Base-by-base conservation (phyloP, 2,329 filamentous ascomycete species). In the Neonectria coccinea region DNA sequence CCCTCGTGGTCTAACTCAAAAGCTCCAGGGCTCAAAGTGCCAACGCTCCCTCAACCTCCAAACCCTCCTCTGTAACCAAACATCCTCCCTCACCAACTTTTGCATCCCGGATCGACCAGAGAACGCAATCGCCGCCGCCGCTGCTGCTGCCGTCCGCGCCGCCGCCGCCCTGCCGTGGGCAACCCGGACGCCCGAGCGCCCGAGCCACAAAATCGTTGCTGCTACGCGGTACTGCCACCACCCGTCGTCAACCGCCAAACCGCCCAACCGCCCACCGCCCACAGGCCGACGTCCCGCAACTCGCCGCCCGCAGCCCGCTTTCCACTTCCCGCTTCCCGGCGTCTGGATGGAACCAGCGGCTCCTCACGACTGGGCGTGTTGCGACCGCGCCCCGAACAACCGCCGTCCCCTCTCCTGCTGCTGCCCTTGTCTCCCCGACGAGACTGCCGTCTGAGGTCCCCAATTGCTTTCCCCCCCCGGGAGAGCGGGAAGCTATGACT, bases 401-500 rank as follows among this genome's bases (percentile, higher is more conserved):
- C 54, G 56, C 54, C 31, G 41, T 31, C 44, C 60, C 47, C 41
- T 33, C 20, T 42, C 18, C 45, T 14, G 18, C 20, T 11, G 29
- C 33, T n/a, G 41, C 60, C 51, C 22, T 56, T 18, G 27, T 41
- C 25, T 44, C 20, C 48, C 44, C 18, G 25, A 31, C 27, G 14
- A 41, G 31, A 44, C 14, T 39, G 42, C 41, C 9, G 12, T 61
- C 60, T 58, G 60, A 50, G 53, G 54, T 54, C 54, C 20, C 33
- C 70, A 70, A 66, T 69, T 66, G 67, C 66, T 59, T 54, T 56
- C 51, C 42, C 56, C 56, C 41, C 45, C 51, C 42, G 36, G 61
- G 63, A 72, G 63, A 66, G 56, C 55, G 63, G 71, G 57, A 69
- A 76, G 78, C 76, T 74, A 80, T 80, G 78, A 78, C 77, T 67